phyloP scores from a whole-genome alignment of 306 rosid species.

The Cotoneaster glaucophyllus region DNA sequence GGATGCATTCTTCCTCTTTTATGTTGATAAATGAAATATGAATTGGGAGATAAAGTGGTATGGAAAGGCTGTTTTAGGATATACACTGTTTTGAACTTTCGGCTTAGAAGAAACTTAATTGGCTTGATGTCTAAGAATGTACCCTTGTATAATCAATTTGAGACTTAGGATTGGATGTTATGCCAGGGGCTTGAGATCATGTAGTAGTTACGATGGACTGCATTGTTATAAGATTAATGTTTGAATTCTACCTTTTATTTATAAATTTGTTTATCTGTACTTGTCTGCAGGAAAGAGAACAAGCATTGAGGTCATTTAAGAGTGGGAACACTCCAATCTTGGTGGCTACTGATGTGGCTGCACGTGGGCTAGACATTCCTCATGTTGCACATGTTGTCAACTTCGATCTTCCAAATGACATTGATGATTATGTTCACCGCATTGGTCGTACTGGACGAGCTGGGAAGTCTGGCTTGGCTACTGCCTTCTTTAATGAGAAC shows the following conservation, averaged over 20 bases:
- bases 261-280: constrained; percentile 5
- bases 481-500: constrained; percentile 84
- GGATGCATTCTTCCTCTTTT: not conserved
- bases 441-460: constrained; percentile 93
- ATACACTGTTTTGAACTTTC: not conserved
- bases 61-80: not conserved
- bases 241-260: not conserved
- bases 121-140: not conserved
- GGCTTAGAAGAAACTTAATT: not conserved
- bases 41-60: not conserved
- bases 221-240: not conserved
- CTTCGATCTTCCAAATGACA: constrained; percentile 89
- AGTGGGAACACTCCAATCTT: constrained; percentile 81
- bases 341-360: constrained; percentile 96
- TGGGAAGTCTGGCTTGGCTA: constrained; percentile 81
- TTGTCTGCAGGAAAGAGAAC: constrained; percentile 72
- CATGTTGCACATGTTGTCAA: constrained; percentile 87
- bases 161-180: not conserved
- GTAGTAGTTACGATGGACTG: not conserved
- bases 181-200: not conserved
- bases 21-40: not conserved
- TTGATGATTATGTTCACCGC: constrained; percentile 89
- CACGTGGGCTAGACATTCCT: constrained; percentile 90
- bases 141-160: not conserved
- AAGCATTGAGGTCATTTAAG: constrained; percentile 69